Evolutionary conservation across 768 basidiomycete species (phyloP), one percentile per base, ranked within the genome.

Genomic region (Lactarius sanguifluus): DNA sequence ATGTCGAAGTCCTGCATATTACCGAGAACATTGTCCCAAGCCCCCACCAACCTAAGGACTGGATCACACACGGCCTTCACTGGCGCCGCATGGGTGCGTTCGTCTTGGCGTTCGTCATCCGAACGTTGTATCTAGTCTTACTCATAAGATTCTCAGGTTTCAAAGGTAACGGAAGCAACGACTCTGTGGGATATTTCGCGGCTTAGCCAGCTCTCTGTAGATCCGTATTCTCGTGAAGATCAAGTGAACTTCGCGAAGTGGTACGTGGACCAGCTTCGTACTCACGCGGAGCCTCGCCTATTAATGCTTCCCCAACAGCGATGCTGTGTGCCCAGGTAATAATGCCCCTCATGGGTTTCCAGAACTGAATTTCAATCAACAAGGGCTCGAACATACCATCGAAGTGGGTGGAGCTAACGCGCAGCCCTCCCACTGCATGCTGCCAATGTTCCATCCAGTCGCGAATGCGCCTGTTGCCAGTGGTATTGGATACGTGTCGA

Each of bases 141-240:
- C 50, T 41, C 34, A 71, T 13, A 1, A 13, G 0, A 16, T 8
- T 6, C 28, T 30, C 61, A 86, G 86, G 82, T 18, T 87, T 87
- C 76, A 85, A 81, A 77, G 82, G 82, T 81, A 52, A 67, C n/a
- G 36, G 23, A 20, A 7, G 5, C 25, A 47, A 41, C 43, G 18
- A 40, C 3, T 28, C 15, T 12, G n/a, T 47, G 28, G n/a, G 40
- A 40, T 18, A 15, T 43, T 18, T 45, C 57, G 23, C 13, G 38
- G 8, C 28, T 5, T 57, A 36, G 58, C 32, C 9, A 7, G 34
- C 6, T 13, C 47, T 43, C 28, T 30, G 10, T 61, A 83, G 86
- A 88, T 71, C 86, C 87, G 0, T 87, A 88, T 66, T 80, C 85
- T 30, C 78, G 78, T 20, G 84, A 86, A 55, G 85, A 87, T 55